Evolutionary conservation across 176 grass and related monocot genomes (phyloP).

Genomic region (Pontederia crassipes): DNA sequence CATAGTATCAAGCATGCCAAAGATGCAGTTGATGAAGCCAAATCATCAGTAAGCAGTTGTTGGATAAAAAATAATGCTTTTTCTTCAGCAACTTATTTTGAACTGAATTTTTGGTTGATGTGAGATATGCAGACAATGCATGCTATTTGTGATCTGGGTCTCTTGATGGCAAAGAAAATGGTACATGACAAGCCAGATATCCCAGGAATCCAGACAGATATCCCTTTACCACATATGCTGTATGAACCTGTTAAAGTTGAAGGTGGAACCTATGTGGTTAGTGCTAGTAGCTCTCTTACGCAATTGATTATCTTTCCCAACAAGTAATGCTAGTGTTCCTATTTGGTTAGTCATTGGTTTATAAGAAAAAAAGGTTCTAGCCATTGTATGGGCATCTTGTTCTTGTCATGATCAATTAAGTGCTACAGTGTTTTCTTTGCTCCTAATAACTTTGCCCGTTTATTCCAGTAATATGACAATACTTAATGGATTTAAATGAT

Average conservation of each 20-base stretch:
- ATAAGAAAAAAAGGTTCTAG: too few species aligned
- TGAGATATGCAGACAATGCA: slow-evolving; percentile 50
- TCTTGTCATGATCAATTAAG: too few species aligned
- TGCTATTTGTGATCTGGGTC: slow-evolving; percentile 89
- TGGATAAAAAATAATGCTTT: slow-evolving; percentile 3
- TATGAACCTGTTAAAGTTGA: slow-evolving; percentile 32
- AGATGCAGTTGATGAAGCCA: slow-evolving; percentile 72
- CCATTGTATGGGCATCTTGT: too few species aligned
- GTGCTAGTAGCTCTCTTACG: slow-evolving; percentile 35
- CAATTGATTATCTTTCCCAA: background rate
- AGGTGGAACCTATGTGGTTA: slow-evolving; percentile 50
- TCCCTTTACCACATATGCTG: slow-evolving; percentile 60
- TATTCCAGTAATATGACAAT: too few species aligned
- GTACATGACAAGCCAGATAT: slow-evolving; percentile 36
- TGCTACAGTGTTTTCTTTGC: too few species aligned
- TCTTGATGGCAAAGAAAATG: slow-evolving; percentile 59
- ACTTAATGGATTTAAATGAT: too few species aligned
- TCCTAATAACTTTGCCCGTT: too few species aligned
- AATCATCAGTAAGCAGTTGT: slow-evolving; percentile 42
- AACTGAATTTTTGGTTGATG: background rate
- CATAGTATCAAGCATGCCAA: slow-evolving; percentile 70
- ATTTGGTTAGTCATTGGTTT: too few species aligned
- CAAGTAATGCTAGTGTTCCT: too few species aligned
- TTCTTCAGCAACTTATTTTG: background rate
- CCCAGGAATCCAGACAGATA: slow-evolving; percentile 33